Percentiles rank a stretch among this genome's conserved stretches.
phyloP scores from a whole-genome alignment of 495 filamentous ascomycete species.

The Penicillium nucicola region DNA sequence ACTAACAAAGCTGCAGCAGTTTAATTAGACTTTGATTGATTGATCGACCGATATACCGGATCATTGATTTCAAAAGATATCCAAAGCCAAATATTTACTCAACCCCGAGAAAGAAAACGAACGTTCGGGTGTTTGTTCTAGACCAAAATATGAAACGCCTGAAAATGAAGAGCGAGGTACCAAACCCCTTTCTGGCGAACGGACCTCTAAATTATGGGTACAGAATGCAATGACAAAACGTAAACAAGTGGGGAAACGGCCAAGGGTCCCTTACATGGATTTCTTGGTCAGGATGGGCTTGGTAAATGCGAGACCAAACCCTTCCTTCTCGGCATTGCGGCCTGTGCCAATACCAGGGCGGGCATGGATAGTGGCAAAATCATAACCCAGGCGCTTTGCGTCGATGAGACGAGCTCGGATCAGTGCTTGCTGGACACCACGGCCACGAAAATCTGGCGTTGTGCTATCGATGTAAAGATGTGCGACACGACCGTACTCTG shows the following conservation, averaged over 20 bases:
- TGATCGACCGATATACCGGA: too few species aligned
- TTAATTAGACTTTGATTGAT: too few species aligned
- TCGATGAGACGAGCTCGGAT: constrained; percentile 12
- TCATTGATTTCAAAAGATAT: too few species aligned
- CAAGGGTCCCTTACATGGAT: not conserved
- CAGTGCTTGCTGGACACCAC: constrained; percentile 14
- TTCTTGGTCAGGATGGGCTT: constrained; percentile 14
- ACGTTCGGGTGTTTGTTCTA: too few species aligned
- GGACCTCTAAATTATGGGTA: not conserved
- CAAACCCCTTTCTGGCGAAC: not conserved
- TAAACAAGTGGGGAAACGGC: too few species aligned
- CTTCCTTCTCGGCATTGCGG: constrained; percentile 19
- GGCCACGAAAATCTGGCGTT: constrained; percentile 11
- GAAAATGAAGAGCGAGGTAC: not conserved
- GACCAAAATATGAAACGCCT: not conserved
- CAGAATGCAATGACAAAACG: too few species aligned
- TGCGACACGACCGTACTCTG: constrained; percentile 8
- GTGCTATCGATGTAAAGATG: constrained; percentile 24
- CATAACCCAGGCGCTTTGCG: constrained; percentile 8
- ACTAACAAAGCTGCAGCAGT: too few species aligned
- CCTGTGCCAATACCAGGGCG: constrained; percentile 12
- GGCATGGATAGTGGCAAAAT: constrained; percentile 12
- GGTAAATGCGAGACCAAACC: constrained; percentile 19
- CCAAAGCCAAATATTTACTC: too few species aligned
- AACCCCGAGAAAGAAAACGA: too few species aligned